phyloP scores from a whole-genome alignment of 345 rosid genomes.

The Citrus reticulata region DNA sequence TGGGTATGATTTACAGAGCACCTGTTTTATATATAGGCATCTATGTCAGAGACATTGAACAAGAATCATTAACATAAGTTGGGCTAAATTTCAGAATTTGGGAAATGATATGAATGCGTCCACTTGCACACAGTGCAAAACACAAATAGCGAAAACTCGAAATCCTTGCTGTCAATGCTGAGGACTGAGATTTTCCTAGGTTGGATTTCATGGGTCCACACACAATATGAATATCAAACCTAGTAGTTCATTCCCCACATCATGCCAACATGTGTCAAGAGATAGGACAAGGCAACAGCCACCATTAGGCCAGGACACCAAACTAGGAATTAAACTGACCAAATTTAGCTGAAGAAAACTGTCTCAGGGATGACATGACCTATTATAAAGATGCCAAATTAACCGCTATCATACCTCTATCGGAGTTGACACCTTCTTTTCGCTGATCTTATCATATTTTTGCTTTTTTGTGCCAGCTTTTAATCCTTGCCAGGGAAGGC shows the following conservation, averaged over 20 bases:
- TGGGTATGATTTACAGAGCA: slow-evolving; percentile 64
- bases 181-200: background rate
- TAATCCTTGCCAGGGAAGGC: slow-evolving; percentile 91
- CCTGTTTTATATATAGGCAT: slow-evolving; percentile 30
- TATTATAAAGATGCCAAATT: background rate
- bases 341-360: background rate
- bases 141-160: background rate
- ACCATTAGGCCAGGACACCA: slow-evolving; percentile 1
- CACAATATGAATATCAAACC: background rate
- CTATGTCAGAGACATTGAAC: background rate
- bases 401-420: slow-evolving; percentile 48
- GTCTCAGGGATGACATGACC: background rate
- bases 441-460: slow-evolving; percentile 81
- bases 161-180: background rate
- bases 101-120: background rate
- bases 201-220: background rate
- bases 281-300: slow-evolving; percentile 9
- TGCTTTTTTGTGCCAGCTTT: slow-evolving; percentile 91
- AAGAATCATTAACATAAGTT: background rate
- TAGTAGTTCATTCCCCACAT: background rate
- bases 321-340: background rate
- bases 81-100: background rate
- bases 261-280: background rate
- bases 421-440: slow-evolving; percentile 82
- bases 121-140: background rate